Conservation (phyloP, 2,329 filamentous ascomycete genomes). For the Calonectria hongkongensis region DNA sequence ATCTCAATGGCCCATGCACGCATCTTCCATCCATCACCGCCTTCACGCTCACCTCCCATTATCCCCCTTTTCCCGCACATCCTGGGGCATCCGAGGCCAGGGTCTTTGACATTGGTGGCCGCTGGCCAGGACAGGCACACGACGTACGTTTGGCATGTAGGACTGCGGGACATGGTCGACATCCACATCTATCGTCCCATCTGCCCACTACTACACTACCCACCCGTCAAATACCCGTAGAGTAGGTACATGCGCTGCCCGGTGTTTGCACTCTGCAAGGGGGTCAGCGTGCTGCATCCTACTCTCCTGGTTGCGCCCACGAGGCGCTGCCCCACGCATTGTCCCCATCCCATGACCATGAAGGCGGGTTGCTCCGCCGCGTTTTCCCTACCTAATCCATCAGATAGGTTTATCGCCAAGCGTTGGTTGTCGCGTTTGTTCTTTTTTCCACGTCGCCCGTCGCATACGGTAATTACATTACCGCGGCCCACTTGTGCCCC, state of each 20-base stretch:
- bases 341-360: constrained; percentile 15
- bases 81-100: constrained; percentile 32
- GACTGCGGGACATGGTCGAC: constrained; percentile 25
- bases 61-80: constrained; percentile 27
- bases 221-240: constrained; percentile 25
- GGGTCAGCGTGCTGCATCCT: constrained; percentile 29
- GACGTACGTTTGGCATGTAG: constrained; percentile 27
- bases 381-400: constrained; percentile 24
- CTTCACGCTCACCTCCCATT: background rate
- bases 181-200: constrained; percentile 31
- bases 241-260: background rate
- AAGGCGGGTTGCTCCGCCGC: constrained; percentile 26
- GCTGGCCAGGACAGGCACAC: constrained; percentile 38
- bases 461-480: constrained; percentile 30
- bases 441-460: constrained; percentile 19
- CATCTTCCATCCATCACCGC: constrained; percentile 25
- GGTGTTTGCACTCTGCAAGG: constrained; percentile 26
- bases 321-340: constrained; percentile 29
- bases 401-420: constrained; percentile 26
- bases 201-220: constrained; percentile 30
- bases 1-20: constrained; percentile 32
- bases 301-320: constrained; percentile 25
- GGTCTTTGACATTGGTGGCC: constrained; percentile 25
- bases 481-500: constrained; percentile 28
- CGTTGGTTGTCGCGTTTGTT: constrained; percentile 23